Evolutionary conservation across 2,329 filamentous ascomycete genomes (phyloP).

Genomic region (Aspergillus sp.): DNA sequence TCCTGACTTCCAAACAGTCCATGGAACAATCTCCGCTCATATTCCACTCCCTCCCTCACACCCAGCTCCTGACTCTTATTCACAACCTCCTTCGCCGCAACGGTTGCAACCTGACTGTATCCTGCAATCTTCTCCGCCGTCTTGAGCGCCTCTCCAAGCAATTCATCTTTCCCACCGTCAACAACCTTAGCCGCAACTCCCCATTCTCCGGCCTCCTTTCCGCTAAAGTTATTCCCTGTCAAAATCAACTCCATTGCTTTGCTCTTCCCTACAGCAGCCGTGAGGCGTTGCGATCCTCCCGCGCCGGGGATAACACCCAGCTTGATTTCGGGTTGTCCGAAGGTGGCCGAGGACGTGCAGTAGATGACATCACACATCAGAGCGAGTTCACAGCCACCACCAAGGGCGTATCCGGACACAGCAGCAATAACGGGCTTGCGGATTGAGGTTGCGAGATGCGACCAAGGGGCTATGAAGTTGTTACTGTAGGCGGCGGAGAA

Average conservation of each 20-base stretch:
- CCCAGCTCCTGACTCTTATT: constrained; percentile 96
- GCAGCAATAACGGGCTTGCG: constrained; percentile 95
- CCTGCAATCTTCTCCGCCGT: constrained; percentile 88
- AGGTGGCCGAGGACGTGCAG: constrained; percentile 80
- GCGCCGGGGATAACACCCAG: constrained; percentile 89
- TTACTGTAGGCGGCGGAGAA: constrained; percentile 84
- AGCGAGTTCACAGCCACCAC: constrained; percentile 92
- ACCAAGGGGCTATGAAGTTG: constrained; percentile 97
- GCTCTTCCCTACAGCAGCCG: constrained; percentile 77
- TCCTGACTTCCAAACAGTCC: constrained; percentile 89
- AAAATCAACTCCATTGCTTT: constrained; percentile 90
- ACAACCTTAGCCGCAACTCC: constrained; percentile 84
- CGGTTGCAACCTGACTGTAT: constrained; percentile 81
- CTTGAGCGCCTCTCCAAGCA: constrained; percentile 76
- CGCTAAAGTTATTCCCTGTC: constrained; percentile 80
- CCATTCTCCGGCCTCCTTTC: constrained; percentile 83
- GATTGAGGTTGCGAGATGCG: constrained; percentile 74
- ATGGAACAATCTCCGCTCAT: constrained; percentile 91
- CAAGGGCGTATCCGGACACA: constrained; percentile 90
- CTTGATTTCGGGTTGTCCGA: constrained; percentile 97
- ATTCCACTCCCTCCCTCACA: constrained; percentile 88
- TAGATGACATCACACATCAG: constrained; percentile 98
- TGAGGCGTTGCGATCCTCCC: constrained; percentile 86
- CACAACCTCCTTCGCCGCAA: constrained; percentile 95
- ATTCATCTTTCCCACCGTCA: constrained; percentile 69